Base-by-base conservation (phyloP, 2,329 filamentous ascomycete genomes). In the Hypoxylon sp. region DNA sequence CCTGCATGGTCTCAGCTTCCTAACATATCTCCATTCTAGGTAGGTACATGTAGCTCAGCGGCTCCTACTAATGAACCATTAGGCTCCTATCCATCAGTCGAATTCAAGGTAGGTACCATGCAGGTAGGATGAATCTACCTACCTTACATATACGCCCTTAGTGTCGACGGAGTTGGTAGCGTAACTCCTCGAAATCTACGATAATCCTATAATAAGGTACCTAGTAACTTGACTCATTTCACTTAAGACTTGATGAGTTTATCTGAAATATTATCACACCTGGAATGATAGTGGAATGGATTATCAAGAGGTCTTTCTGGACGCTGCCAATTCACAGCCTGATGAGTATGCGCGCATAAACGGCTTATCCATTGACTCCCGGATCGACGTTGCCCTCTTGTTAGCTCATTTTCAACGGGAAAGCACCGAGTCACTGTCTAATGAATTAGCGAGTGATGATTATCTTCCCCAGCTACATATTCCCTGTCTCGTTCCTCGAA, bases 331-430 rank as follows among this genome's bases (percentile, higher is more conserved):
- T 55, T 55, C 60, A 9, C 61, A 34, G 21, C 61, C 60, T 34
- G 72, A 74, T 41, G 70, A 72, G 48, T 76, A 75, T 61, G 74
- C 74, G 14, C 72, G 72, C 14, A 47, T 53, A 9, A 75, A 75
- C 25, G 54, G 50, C 43, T 43, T 77, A 39, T 67, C 74, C 16
- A 46, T 72, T 19, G 69, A 76, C 58, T 74, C 68, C n/a, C 66
- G 61, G 12, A 48, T 65, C n/a, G 34, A 69, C n/a, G 56, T 69
- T 27, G 65, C 70, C 11, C 62, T 50, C 45, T 61, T 73, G 4
- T 21, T 67, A 34, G 21, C 54, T 7, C 47, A 56, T 19, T 54
- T 73, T 12, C 48, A 61, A 39, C 21, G 25, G 12, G 50, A 57
- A 37, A 32, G 54, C 50, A 53, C 56, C n/a, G 34, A 53, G 11